Evolutionary conservation across 164 flowering plant species (phyloP), one percentile per base, ranked within the genome.

Genomic region (Akebia trifoliata): DNA sequence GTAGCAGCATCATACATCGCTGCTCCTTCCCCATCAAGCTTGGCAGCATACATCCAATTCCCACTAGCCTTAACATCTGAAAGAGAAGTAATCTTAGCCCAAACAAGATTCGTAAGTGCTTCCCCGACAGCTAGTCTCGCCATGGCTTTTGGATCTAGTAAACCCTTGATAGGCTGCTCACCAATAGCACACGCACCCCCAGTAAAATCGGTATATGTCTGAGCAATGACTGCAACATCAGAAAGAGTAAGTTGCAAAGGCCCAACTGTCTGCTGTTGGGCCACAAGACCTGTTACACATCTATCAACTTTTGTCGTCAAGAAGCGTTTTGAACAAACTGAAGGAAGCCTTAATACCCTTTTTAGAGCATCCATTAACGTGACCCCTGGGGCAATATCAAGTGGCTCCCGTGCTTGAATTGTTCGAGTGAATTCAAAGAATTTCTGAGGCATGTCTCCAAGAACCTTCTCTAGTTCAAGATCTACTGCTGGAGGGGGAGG

Each of bases 31-130:
- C 94, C 98, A 70, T 92, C 95, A 53, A 89, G 85, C 73, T 92
- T 92, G 49, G 98, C 98, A 61, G 98, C 97, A 76, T 89, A 92
- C 98, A 92, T 89, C 98, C 94, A 92, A 54, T 92, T 92, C 17
- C 91, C 98, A 74, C 98, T 92, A 4, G 98, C 97, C 69, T 92
- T 92, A 31, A 89, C 95, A 74, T 87, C 94, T 49, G 83, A 71
- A 40, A 85, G 90, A 53, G 95, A 81, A 49, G 98, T 84, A 20
- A 85, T 82, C 69, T 80, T 78, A 4, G 96, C 96, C 96, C 98
- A 92, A 44, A 92, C 86, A 45, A 92, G 98, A 78, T 92, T 92
- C 57, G 97, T 89, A n/a, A 87, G 80, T 46, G 95, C 95, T 70
- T 92, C 98, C 54, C 97, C 97, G 61, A 92, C 90, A 67, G 92